Percentiles rank a stretch among this genome's conserved stretches.
Conservation (phyloP, 2,329 filamentous ascomycete genomes). For the Trichoderma asperellum region DNA sequence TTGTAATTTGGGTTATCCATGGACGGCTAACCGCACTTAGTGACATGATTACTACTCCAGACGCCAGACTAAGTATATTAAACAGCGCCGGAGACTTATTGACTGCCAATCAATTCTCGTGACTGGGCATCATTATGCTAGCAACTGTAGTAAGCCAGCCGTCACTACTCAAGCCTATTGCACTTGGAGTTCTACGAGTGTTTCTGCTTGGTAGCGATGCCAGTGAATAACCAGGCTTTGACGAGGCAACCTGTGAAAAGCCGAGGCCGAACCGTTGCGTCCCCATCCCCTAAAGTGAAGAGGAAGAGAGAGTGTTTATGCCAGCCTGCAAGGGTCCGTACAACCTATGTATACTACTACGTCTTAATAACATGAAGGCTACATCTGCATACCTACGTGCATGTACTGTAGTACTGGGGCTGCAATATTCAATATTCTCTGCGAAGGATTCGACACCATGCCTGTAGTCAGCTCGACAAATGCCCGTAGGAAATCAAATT, state of each 20-base stretch:
- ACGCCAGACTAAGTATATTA: not conserved
- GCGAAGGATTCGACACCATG: not conserved
- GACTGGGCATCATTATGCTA: not conserved
- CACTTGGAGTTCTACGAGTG: not conserved
- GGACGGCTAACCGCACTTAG: conserved; percentile 8
- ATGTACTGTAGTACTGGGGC: not conserved
- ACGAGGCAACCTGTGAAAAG: not conserved
- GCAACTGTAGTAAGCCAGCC: not conserved
- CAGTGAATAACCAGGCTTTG: not conserved
- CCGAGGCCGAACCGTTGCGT: not conserved
- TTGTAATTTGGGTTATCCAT: not conserved
- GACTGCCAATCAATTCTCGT: not conserved
- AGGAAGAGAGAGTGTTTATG: not conserved
- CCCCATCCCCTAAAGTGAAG: not conserved
- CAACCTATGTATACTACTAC: not conserved
- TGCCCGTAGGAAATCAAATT: not conserved
- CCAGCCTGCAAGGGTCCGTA: not conserved
- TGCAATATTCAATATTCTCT: not conserved
- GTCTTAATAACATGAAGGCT: not conserved
- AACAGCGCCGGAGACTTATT: not conserved
- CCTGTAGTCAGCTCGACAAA: not conserved
- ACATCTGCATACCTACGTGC: not conserved
- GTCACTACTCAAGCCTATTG: not conserved
- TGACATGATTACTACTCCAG: conserved; percentile 9
- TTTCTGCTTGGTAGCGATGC: not conserved